These are phyloP conservation scores for Acanthamoeba royreba DNA, from an alignment of 208 protist species.

Conservation along the genomic window DNA sequence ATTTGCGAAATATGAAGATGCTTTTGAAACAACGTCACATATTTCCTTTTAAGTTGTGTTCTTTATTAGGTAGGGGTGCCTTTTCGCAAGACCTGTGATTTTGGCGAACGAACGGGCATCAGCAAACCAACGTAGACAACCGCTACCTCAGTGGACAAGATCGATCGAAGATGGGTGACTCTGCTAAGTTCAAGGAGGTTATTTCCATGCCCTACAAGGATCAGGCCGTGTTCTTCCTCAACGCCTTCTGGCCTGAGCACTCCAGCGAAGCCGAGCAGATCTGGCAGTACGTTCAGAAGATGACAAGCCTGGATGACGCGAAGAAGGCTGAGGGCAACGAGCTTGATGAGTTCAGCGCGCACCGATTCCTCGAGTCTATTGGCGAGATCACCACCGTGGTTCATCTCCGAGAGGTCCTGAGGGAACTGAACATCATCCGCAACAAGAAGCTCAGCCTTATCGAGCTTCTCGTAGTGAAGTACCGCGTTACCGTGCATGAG, in stretches of 20 bases:
- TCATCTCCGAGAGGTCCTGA: slow-evolving; percentile 37
- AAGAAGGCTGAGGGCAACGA: slow-evolving; percentile 20
- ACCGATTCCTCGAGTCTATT: slow-evolving; percentile 39
- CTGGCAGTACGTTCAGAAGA: slow-evolving; percentile 45
- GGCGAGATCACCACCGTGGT: slow-evolving; percentile 9
- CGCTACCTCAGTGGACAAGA: too few relatives aligned
- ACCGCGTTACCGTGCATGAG: slow-evolving; percentile 29
- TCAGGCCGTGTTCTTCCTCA: slow-evolving; percentile 67
- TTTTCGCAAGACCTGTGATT: too few relatives aligned
- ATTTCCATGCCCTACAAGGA: slow-evolving; percentile 30
- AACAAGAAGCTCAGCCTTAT: slow-evolving; percentile 36
- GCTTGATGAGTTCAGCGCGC: slow-evolving; percentile 52
- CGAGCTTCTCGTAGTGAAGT: slow-evolving; percentile 42
- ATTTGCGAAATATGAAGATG: too few relatives aligned
- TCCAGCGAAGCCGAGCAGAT: slow-evolving; percentile 44
- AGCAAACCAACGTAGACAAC: too few relatives aligned
- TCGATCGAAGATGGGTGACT: too few relatives aligned
- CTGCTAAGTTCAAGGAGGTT: background rate
- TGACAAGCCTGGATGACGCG: background rate
- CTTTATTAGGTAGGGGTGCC: too few relatives aligned
- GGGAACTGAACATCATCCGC: slow-evolving; percentile 11
- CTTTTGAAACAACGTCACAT: too few relatives aligned
- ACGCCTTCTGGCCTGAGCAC: slow-evolving; percentile 61
- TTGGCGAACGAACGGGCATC: too few relatives aligned
- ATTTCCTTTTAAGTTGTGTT: too few relatives aligned